Conservation (phyloP, 2,329 filamentous ascomycete genomes). For the Raffaelea albimanens region DNA sequence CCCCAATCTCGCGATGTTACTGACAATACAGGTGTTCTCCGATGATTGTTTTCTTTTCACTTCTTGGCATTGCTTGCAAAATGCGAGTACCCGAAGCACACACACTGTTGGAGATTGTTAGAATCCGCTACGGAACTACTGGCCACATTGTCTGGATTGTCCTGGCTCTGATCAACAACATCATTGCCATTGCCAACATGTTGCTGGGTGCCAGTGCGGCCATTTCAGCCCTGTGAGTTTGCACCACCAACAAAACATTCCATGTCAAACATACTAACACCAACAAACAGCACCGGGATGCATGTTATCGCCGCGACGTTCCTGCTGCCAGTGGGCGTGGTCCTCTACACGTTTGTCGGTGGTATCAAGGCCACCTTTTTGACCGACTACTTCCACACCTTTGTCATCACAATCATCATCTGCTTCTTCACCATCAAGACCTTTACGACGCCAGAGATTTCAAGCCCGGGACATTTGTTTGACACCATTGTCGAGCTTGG, state of each 20-base stretch:
- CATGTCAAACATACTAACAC: slow-evolving; percentile 33
- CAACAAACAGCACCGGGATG: slow-evolving; percentile 19
- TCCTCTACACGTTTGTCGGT: slow-evolving; percentile 28
- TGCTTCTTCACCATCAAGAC: slow-evolving; percentile 26
- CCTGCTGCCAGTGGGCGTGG: slow-evolving; percentile 28
- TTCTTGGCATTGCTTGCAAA: slow-evolving; percentile 35
- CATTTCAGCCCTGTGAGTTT: slow-evolving; percentile 27
- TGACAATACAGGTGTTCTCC: background rate
- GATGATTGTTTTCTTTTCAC: slow-evolving; percentile 7
- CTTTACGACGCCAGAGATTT: slow-evolving; percentile 20
- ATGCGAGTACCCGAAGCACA: slow-evolving; percentile 28
- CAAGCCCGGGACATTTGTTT: slow-evolving; percentile 24
- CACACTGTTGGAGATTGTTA: slow-evolving; percentile 31
- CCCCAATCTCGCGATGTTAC: too few species aligned
- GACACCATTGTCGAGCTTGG: slow-evolving; percentile 24
- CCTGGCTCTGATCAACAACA: slow-evolving; percentile 28
- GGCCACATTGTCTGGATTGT: slow-evolving; percentile 29
- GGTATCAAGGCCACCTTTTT: slow-evolving; percentile 30
- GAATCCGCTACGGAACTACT: slow-evolving; percentile 24
- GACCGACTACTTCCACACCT: slow-evolving; percentile 30
- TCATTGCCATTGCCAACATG: slow-evolving; percentile 17
- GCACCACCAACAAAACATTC: slow-evolving; percentile 18
- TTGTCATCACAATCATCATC: slow-evolving; percentile 27
- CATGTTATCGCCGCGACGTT: slow-evolving; percentile 30
- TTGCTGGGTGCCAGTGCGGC: slow-evolving; percentile 3